Base-by-base conservation (phyloP, 371 early-diverging fungal species). In the Apophysomyces sp. region DNA sequence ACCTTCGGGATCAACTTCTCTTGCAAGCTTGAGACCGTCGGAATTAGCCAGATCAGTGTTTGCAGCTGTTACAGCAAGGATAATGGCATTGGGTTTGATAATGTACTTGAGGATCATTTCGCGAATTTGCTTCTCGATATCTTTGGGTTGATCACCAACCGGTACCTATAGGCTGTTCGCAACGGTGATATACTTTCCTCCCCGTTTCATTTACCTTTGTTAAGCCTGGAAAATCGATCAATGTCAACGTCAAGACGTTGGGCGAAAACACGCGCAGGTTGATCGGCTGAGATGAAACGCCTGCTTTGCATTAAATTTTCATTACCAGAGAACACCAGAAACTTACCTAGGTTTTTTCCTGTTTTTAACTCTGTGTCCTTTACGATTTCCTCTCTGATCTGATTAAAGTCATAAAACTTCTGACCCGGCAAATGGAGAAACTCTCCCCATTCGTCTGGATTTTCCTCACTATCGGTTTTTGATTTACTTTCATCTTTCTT, bases 41-140 rank as follows among this genome's bases (percentile, higher is more conserved):
- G 98, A 97, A 80, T 98, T 99, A 64, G 99, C 98, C 65, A 99
- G 83, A 85, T 99, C 99, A 11, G 94, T 92, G 81, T 96, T 98
- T 24, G 97, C 99, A 26, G 95, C 94, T 12, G 98, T 96, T 3
- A 99, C 98, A 1, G 99, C 97, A 39, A 99, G 85, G 69, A 99
- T 95, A 61, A 99, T 98, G 37, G 97, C 90, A 65, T 98, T 98
- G 52, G 92, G 93, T 69, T 97, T 94, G 40, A 88, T 87, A 66
- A 97, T 93, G 77, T 95, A 99, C 66, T 97, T 93, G 57, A 94
- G 60, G 58, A 98, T 88, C 96, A 99, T 98, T 21, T 98, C 97
- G 56, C 92, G 84, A 63, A 99, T 96, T 77, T 94, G 94, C 65
- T 89, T 90, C 74, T 99, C 99, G 71, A 99, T 99, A 72, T 98